Base-by-base conservation (phyloP, 1,284 basidiomycete genomes). In the Ustilago esculenta region DNA sequence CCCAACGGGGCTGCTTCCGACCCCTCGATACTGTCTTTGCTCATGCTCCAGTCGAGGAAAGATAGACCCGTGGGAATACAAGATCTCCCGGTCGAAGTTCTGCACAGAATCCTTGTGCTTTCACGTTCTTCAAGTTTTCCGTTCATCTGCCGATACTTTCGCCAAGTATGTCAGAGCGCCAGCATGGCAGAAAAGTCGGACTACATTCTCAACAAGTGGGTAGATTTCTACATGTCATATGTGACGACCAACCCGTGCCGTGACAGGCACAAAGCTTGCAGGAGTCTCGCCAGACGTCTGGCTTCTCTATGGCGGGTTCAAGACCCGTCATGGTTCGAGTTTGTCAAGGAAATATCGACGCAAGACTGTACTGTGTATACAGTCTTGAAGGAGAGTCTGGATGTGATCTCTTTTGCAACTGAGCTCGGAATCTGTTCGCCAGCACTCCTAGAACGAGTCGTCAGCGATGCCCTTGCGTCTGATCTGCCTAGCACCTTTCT, bases 51-150 rank as follows among this genome's bases (percentile, higher is more conserved):
- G 24, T 25, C 25, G 9, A 5, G 21, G 24, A 33, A 17, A 5
- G 33, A 17, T 8, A 11, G 49, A 8, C 21, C 33, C 20, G 36
- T 40, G 14, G 52, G 70, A 8, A 29, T 76, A 32, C 44, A 54
- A 12, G 17, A 60, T 21, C 47, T 76, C 20, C 56, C 57, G 3
- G 20, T 51, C 27, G 59, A 76, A 37, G 18, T 76, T 15, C 34
- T 71, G 9, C 47, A 60, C 15, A 14, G 11, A 2, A 57, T 64
- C 21, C 50, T 74, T 12, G 53, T 60, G 35, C 34, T 59, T 11
- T 64, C 69, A 0, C 36, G 34, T 12, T 66, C 63, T 5, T 33
- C 37, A 0, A 32, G 33, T 10, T 29, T 71, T 9, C 49, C 68
- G 2, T 8, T 51, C 5, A 40, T 47, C 18, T 52, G 54, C 24